Evolutionary conservation across 305 asterid genomes (phyloP), one percentile per base, ranked within the genome.

Genomic region (Fraxinus greggii): DNA sequence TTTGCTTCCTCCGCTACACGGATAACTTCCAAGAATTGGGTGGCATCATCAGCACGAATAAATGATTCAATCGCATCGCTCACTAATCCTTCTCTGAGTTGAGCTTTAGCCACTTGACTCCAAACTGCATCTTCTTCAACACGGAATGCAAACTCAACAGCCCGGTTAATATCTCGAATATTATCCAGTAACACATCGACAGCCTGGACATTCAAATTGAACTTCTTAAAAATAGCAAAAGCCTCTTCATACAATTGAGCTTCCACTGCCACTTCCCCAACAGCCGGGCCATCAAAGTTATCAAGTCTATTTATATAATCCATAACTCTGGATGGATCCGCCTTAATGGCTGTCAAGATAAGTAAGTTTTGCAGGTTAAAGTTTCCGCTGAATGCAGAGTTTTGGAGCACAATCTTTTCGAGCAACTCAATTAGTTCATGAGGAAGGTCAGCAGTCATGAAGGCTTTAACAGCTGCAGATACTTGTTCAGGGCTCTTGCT

Each of bases 401-500:
- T 96, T 83, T 96, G 99, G 78, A 96, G 97, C 61, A 96, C 99
- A 29, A 96, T 97, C 92, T 97, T 97, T 85, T 97, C 99, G 84
- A 97, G 98, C 87, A 97, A 91, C 89, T 97, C 99, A 83, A 97
- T 97, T 75, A 97, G 89, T 84, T 97, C 99, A 81, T 97, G 99
- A 29, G 99, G 99, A 77, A 97, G 99, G 87, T 97, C 99, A 76
- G 99, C 99, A 23, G 98, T 92, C 99, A 97, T 97, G 87, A 97
- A 97, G 3, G 99, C 98, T 85, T 97, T 97, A 79, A 97, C 98
- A 85, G 99, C 98, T 17, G 99, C 99, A 85, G 99, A 97, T 82
- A 97, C 99, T 90, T 97, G 99, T 86, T 97, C 99, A 2, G 99
- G 99, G 84, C 98, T 94, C 92, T 97, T 94, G 96, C 98, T 97